Conservation (phyloP, 306 rosid species). For the Dalbergia cultrata region DNA sequence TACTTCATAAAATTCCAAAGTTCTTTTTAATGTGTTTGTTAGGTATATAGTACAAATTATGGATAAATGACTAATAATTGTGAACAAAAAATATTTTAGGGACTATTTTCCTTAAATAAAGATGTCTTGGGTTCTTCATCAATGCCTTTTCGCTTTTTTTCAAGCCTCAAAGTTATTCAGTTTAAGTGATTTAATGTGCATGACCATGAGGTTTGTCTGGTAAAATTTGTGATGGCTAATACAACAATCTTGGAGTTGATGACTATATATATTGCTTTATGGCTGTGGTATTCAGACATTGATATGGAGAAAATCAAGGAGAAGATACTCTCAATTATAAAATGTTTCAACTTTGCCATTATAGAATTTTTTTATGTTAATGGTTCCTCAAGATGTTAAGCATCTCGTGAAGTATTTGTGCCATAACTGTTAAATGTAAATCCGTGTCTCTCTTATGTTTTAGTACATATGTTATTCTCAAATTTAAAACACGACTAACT, state of each 20-base stretch:
- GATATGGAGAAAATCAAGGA: constrained; percentile 28
- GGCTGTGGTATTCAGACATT: too few relatives aligned
- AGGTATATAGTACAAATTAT: too few relatives aligned
- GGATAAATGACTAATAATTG: too few relatives aligned
- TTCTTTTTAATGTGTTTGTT: too few relatives aligned
- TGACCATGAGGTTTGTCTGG: too few relatives aligned
- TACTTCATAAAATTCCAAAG: background rate
- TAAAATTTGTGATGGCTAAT: too few relatives aligned
- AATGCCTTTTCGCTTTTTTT: constrained; percentile 39
- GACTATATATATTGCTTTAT: too few relatives aligned
- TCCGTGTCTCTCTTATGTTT: background rate
- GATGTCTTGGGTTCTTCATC: constrained; percentile 25
- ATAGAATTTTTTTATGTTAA: constrained; percentile 31
- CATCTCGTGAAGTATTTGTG: background rate
- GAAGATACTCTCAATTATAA: constrained; percentile 38
- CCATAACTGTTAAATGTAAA: background rate
- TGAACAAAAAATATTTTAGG: constrained; percentile 25
- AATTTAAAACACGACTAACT: too few relatives aligned
- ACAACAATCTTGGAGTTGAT: too few relatives aligned
- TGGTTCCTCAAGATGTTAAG: constrained; percentile 11
- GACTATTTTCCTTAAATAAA: constrained; percentile 31
- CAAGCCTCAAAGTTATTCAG: constrained; percentile 29
- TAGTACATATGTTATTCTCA: background rate
- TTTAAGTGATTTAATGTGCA: too few relatives aligned
- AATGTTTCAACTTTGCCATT: constrained; percentile 16